Base-by-base conservation (phyloP, 208 protist genomes). In the Acanthamoeba rhysodes region DNA sequence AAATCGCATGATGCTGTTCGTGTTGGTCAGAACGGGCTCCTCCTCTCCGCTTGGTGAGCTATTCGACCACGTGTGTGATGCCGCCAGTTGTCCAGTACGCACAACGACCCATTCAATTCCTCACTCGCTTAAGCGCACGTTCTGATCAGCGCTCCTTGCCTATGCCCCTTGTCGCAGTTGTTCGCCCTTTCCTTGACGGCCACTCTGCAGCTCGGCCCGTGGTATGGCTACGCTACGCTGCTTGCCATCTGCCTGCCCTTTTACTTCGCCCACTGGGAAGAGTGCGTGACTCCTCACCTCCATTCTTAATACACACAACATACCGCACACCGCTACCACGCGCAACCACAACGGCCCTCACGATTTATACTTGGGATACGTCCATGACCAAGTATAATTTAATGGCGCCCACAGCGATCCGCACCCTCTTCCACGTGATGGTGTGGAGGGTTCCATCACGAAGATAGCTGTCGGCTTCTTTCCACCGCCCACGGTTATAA, bases 181-280 rank as follows among this genome's bases (percentile, higher is more conserved):
- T 90, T 66, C n/a, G 82, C 82, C 1, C 82, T 66, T 64, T 66
- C 82, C 24, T 41, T 66, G n/a, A 90, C 82, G n/a, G 82, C 45
- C 82, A 66, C 29, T 12, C 37, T 82, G 29, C 74, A 82, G 37
- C 74, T 82, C 14, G 74, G 74, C 29, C 74, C 74, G 29, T 82
- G 74, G 74, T 82, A 82, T 50, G 74, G 74, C 74, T 82, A 82
- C 41, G 74, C 74, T 29, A 82, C 74, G 12, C 74, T 82, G 74
- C 24, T 82, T 4, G 9, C 74, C 34, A 82, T 82, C 41, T 82
- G 74, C 41, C 34, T 90, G 48, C 82, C 82, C 18, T 90, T 90
- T 53, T 68, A 68, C 20, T 68, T 90, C 27, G 82, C 82, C n/a
- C 82, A 90, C 37, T 90, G 50, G 48, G 82, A 90, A 90, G 82